These are phyloP conservation scores for Gnomoniopsis smithogilvyi DNA, from an alignment of 2,329 filamentous ascomycete genomes.

Conservation along the genomic window DNA sequence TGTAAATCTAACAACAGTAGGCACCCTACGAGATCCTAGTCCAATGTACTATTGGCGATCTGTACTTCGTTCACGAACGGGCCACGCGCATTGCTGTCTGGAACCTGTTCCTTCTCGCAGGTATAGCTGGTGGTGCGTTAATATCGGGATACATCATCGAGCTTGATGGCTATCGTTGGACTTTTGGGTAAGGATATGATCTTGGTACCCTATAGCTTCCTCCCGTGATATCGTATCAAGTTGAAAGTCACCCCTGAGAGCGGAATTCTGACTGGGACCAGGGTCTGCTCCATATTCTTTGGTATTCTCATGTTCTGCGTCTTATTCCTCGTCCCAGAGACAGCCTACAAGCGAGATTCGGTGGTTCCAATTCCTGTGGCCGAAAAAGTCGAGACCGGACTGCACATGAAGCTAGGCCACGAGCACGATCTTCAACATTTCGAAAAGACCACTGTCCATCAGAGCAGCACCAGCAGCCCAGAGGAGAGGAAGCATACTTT, in stretches of 20 bases:
- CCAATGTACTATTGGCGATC: constrained; percentile 46
- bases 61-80: constrained; percentile 45
- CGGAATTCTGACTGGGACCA: too few relatives aligned
- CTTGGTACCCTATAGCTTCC: too few relatives aligned
- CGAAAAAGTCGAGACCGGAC: not conserved
- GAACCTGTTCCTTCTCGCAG: constrained; percentile 38
- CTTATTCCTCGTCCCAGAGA: constrained; percentile 48
- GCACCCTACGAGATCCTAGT: constrained; percentile 46
- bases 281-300: constrained; percentile 14
- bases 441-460: constrained; percentile 12
- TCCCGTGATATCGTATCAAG: too few relatives aligned
- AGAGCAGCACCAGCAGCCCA: constrained; percentile 16
- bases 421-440: constrained; percentile 18
- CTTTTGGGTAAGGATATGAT: constrained; percentile 32
- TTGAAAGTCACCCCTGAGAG: too few relatives aligned
- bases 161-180: constrained; percentile 39
- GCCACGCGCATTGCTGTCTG: constrained; percentile 39
- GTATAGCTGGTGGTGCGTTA: constrained; percentile 37
- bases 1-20: too few relatives aligned
- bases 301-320: constrained; percentile 40
- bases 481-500: constrained; percentile 34
- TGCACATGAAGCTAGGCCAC: constrained; percentile 20
- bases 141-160: constrained; percentile 39
- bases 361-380: constrained; percentile 17
- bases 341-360: constrained; percentile 38